Percentiles rank a stretch among this genome's conserved stretches.
Conservation (phyloP, 371 early-diverging fungal genomes). For the Mortierella sp. region DNA sequence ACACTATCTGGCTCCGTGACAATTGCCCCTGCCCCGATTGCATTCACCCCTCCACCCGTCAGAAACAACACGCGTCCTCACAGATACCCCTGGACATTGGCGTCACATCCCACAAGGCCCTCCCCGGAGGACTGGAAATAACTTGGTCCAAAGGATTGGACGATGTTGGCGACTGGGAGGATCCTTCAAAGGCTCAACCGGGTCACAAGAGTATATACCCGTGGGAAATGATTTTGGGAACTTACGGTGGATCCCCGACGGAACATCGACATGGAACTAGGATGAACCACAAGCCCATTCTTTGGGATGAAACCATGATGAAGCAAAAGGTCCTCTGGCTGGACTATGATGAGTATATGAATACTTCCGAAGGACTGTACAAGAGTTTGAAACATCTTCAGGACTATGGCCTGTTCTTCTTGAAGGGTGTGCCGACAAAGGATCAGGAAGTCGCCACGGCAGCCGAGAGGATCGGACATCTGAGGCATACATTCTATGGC, state of each 20-base stretch:
- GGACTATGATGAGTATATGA: conserved; percentile 73
- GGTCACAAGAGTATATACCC: conserved; percentile 62
- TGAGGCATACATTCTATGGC: conserved; percentile 89
- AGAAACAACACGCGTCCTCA: conserved; percentile 86
- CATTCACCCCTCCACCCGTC: conserved; percentile 79
- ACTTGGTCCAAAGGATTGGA: conserved; percentile 54
- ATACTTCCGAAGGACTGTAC: conserved; percentile 66
- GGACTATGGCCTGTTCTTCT: conserved; percentile 79
- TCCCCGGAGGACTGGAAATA: conserved; percentile 36
- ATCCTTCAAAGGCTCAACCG: conserved; percentile 48
- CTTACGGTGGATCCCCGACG: conserved; percentile 36
- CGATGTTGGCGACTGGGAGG: conserved; percentile 47
- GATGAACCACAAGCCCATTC: conserved; percentile 54
- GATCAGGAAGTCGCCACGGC: conserved; percentile 67
- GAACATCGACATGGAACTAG: conserved; percentile 28
- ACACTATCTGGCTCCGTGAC: conserved; percentile 81
- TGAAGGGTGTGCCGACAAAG: conserved; percentile 74
- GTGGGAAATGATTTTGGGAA: conserved; percentile 46
- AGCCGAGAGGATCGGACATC: conserved; percentile 79
- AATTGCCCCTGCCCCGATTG: conserved; percentile 82
- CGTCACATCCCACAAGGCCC: conserved; percentile 28
- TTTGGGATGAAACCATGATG: conserved; percentile 63
- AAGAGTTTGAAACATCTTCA: conserved; percentile 69
- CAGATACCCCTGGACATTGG: conserved; percentile 71
- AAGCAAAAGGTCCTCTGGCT: conserved; percentile 64